These are phyloP conservation scores for Mycena galericulata DNA, from an alignment of 768 basidiomycete species.

Conservation along the genomic window DNA sequence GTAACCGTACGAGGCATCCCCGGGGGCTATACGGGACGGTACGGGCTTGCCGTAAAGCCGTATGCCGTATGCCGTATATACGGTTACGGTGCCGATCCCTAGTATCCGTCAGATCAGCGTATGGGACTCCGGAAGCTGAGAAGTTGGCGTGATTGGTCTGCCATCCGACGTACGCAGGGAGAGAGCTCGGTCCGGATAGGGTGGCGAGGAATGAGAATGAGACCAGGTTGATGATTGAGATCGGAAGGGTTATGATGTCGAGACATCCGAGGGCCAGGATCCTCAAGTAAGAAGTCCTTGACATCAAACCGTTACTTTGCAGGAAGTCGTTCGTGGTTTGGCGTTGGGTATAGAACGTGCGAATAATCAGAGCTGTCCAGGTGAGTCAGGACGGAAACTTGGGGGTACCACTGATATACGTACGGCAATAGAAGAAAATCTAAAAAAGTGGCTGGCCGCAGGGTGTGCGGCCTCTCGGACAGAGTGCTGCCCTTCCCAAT, in stretches of 20 bases:
- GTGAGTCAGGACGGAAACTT: background rate
- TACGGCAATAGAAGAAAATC: conserved; percentile 27
- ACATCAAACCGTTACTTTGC: conserved; percentile 15
- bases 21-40: too few relatives aligned
- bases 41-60: too few relatives aligned
- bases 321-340: conserved; percentile 10
- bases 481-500: too few relatives aligned
- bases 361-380: conserved; percentile 18
- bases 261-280: conserved; percentile 25
- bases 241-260: conserved; percentile 24
- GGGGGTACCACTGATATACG: background rate
- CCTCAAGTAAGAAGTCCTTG: conserved; percentile 15
- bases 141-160: conserved; percentile 16
- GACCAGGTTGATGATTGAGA: conserved; percentile 24
- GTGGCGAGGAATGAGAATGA: conserved; percentile 27
- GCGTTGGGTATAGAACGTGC: conserved; percentile 16
- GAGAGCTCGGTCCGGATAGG: background rate
- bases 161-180: conserved; percentile 24
- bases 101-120: conserved; percentile 20
- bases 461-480: too few relatives aligned
- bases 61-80: too few relatives aligned
- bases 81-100: too few relatives aligned
- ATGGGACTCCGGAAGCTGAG: background rate
- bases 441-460: conserved; percentile 24
- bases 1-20: too few relatives aligned